These are phyloP conservation scores for Aspergillus novofumigatus DNA, from an alignment of 2,329 filamentous ascomycete species.

Conservation along the genomic window DNA sequence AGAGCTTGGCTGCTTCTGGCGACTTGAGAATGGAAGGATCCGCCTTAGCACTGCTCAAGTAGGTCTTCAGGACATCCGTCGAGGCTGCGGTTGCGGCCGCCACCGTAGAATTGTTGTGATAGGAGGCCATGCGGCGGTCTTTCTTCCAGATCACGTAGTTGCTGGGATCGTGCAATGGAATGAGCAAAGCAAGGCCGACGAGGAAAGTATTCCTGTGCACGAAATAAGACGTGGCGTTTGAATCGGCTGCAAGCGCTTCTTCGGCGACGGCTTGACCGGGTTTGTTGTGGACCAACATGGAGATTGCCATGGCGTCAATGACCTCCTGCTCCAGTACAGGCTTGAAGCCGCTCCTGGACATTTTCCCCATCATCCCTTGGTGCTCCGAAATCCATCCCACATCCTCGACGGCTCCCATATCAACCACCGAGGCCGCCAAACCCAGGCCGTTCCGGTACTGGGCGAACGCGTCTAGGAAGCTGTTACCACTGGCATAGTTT, in stretches of 20 bases:
- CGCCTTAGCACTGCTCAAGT: background rate
- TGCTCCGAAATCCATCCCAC: conserved; percentile 4
- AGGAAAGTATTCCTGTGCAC: background rate
- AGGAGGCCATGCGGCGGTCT: background rate
- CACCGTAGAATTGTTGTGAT: background rate
- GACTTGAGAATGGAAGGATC: background rate
- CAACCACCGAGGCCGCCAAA: conserved; percentile 11
- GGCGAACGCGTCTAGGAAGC: conserved; percentile 29
- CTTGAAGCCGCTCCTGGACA: background rate
- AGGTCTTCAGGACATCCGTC: background rate
- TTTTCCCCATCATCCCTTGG: background rate
- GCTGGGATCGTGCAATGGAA: background rate
- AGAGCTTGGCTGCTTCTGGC: background rate
- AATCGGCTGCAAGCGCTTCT: background rate
- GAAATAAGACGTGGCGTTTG: background rate
- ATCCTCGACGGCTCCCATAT: conserved; percentile 13
- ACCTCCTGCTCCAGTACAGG: background rate
- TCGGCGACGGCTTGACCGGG: background rate
- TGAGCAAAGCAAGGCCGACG: background rate
- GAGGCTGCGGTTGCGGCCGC: background rate
- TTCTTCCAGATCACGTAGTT: background rate
- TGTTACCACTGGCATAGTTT: conserved; percentile 36
- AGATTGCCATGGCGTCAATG: background rate
- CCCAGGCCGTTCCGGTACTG: conserved; percentile 16
- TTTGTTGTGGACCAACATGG: background rate